phyloP scores from a whole-genome alignment of 495 filamentous ascomycete genomes.

The Penicillium samsonianum region DNA sequence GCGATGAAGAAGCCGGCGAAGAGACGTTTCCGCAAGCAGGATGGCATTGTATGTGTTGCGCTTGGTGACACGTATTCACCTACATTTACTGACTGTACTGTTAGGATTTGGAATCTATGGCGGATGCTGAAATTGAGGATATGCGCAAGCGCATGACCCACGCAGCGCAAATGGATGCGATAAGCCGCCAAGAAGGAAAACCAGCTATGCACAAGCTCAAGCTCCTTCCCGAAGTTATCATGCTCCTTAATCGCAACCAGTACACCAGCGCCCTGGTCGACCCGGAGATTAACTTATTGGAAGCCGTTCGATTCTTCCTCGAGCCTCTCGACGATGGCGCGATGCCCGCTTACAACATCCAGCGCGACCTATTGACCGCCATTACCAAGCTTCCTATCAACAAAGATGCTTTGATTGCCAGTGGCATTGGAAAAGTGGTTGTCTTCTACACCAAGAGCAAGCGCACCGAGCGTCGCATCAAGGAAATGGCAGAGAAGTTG shows the following conservation, averaged over 20 bases:
- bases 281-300: conserved; percentile 90
- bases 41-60: conserved; percentile 72
- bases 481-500: conserved; percentile 86
- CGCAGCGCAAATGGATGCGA: conserved; percentile 83
- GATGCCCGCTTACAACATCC: conserved; percentile 93
- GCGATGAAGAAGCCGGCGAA: conserved; percentile 80
- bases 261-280: conserved; percentile 84
- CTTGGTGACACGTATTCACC: background rate
- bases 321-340: conserved; percentile 92
- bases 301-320: conserved; percentile 94
- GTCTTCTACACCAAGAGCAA: conserved; percentile 96
- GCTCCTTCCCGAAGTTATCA: conserved; percentile 89
- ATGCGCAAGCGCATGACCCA: conserved; percentile 90
- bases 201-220: conserved; percentile 91
- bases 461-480: conserved; percentile 80
- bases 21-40: conserved; percentile 74
- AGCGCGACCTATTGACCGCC: conserved; percentile 86
- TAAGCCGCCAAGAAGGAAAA: conserved; percentile 70
- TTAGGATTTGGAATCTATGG: conserved; percentile 86
- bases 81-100: conserved; percentile 17
- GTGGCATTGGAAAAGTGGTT: conserved; percentile 92
- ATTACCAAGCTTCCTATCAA: conserved; percentile 79
- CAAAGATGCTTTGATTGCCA: conserved; percentile 84
- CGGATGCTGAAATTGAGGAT: conserved; percentile 84
- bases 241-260: conserved; percentile 79